phyloP scores from a whole-genome alignment of 306 rosid genomes.

The Inga laurina region DNA sequence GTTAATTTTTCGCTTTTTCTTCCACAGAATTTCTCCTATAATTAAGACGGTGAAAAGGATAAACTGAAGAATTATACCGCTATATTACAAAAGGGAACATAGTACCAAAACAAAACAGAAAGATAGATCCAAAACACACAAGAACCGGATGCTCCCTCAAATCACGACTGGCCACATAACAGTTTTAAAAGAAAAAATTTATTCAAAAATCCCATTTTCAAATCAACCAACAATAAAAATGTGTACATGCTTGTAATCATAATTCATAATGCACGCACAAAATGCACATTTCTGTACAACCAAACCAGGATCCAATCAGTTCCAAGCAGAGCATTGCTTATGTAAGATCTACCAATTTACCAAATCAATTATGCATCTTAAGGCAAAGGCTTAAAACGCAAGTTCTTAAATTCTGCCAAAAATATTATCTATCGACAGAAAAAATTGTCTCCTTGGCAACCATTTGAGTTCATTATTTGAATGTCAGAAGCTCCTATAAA shows the following conservation, averaged over 20 bases:
- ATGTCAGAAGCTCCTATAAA: neutral
- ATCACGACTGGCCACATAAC: neutral
- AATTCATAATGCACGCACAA: neutral
- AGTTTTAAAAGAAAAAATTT: neutral
- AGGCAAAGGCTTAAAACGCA: neutral
- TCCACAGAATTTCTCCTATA: neutral
- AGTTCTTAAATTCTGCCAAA: slow-evolving; percentile 3
- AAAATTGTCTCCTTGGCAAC: neutral
- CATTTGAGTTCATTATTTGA: neutral
- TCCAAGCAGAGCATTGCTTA: neutral
- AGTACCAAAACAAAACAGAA: neutral
- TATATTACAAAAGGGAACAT: slow-evolving; percentile 6
- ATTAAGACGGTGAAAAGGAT: neutral
- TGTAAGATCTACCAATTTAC: slow-evolving; percentile 16
- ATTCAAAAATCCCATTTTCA: neutral
- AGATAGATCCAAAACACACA: neutral
- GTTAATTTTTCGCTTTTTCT: slow-evolving; percentile 24
- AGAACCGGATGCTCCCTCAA: neutral
- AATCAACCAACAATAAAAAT: neutral
- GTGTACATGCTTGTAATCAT: neutral
- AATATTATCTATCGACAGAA: neutral
- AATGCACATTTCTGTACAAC: neutral
- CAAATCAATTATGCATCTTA: neutral
- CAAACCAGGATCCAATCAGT: neutral
- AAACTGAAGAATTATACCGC: neutral